Evolutionary conservation across 1,284 basidiomycete genomes (phyloP).

Genomic region (Irpex rosettiformis): DNA sequence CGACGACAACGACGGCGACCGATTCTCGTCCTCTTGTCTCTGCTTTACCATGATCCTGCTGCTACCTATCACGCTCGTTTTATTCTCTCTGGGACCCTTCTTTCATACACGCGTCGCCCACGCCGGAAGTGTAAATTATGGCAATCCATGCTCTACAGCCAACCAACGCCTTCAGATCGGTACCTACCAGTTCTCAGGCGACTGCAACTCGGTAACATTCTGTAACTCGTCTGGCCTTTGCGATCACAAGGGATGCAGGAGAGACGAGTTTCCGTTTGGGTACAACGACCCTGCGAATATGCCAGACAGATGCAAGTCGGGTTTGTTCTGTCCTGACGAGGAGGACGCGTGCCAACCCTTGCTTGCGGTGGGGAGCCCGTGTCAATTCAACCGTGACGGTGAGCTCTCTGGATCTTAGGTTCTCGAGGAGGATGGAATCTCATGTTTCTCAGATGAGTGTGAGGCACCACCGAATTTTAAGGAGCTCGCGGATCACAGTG

Average conservation of each 20-base stretch:
- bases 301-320: conserved; percentile 59
- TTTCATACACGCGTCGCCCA: conserved; percentile 18
- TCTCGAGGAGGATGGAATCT: background rate
- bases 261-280: conserved; percentile 75
- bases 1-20: background rate
- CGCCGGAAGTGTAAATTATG: conserved; percentile 42
- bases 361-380: conserved; percentile 60
- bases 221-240: conserved; percentile 62
- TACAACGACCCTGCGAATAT: conserved; percentile 41
- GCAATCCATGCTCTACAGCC: conserved; percentile 45
- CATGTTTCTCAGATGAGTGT: conserved; percentile 64
- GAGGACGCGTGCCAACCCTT: conserved; percentile 65
- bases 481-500: conserved; percentile 55
- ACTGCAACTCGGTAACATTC: conserved; percentile 71
- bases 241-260: conserved; percentile 64
- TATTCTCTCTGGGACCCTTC: conserved; percentile 26
- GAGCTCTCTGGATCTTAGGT: conserved; percentile 18
- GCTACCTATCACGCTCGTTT: conserved; percentile 39
- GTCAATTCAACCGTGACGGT: conserved; percentile 90
- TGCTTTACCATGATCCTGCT: conserved; percentile 18
- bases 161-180: conserved; percentile 69
- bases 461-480: conserved; percentile 58
- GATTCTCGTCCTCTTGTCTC: background rate
- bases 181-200: conserved; percentile 74
- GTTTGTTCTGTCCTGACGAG: conserved; percentile 84